Conservation (phyloP, 2,329 filamentous ascomycete genomes). For the Paracoccidioides brasiliensis region DNA sequence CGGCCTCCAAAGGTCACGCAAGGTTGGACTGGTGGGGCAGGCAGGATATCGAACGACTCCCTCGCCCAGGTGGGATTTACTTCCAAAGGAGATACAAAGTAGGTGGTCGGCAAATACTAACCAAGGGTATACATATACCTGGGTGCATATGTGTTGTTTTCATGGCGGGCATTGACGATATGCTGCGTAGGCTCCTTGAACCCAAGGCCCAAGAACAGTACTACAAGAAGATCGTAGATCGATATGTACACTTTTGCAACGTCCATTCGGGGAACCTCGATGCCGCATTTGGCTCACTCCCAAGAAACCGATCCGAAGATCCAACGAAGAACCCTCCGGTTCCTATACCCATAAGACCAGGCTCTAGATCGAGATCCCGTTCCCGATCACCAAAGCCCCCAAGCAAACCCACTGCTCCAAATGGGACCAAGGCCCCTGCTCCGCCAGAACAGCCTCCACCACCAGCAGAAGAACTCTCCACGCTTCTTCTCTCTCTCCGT, state of each 20-base stretch:
- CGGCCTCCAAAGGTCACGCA: slow-evolving; percentile 5
- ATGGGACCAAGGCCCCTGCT: slow-evolving; percentile 4
- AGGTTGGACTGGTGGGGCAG: slow-evolving; percentile 51
- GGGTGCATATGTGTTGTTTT: neutral
- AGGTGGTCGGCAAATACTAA: slow-evolving; percentile 14
- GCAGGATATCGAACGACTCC: slow-evolving; percentile 60
- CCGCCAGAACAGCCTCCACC: slow-evolving; percentile 11
- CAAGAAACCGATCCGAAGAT: slow-evolving; percentile 25
- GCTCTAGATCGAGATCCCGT: slow-evolving; percentile 3
- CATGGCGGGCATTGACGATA: slow-evolving; percentile 2
- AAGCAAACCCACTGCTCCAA: slow-evolving; percentile 3
- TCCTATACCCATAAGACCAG: slow-evolving; percentile 11
- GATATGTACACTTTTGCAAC: slow-evolving; percentile 82
- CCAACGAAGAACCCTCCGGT: slow-evolving; percentile 29
- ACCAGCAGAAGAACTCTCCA: slow-evolving; percentile 52
- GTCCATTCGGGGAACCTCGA: slow-evolving; percentile 61
- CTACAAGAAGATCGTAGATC: slow-evolving; percentile 74
- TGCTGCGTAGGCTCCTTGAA: slow-evolving; percentile 49
- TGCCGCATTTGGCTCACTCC: slow-evolving; percentile 57
- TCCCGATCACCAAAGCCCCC: slow-evolving; percentile 6
- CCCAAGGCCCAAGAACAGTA: slow-evolving; percentile 69
- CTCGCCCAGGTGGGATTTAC: slow-evolving; percentile 72
- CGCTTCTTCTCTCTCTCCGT: slow-evolving; percentile 69
- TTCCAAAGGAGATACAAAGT: slow-evolving; percentile 85
- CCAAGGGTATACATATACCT: slow-evolving; percentile 1